phyloP scores from a whole-genome alignment of 768 basidiomycete species.

The Favolaschia claudopus region DNA sequence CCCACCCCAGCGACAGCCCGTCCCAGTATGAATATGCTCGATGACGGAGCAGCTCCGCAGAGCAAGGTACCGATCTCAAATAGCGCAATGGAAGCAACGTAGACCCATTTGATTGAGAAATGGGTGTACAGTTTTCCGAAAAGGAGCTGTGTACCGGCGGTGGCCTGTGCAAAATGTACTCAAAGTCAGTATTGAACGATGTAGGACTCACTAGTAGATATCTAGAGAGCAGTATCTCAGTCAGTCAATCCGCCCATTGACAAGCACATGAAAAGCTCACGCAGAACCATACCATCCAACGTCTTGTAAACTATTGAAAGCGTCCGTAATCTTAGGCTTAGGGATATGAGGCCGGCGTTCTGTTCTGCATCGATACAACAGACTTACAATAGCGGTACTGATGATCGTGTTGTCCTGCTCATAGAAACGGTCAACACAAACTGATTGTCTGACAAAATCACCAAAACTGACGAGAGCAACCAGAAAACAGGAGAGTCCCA shows the following conservation, averaged over 20 bases:
- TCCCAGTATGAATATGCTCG: background rate
- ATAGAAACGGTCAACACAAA: background rate
- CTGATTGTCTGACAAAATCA: background rate
- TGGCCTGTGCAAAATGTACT: conserved; percentile 8
- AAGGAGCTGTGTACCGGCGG: conserved; percentile 18
- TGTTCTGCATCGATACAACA: background rate
- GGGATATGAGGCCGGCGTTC: background rate
- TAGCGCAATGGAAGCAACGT: background rate
- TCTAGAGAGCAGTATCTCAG: no score
- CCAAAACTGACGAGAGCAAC: conserved; percentile 17
- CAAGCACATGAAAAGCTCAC: background rate
- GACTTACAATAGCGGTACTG: conserved; percentile 17
- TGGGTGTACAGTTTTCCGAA: conserved; percentile 15
- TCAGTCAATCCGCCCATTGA: background rate
- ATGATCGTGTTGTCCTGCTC: background rate
- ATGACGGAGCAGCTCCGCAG: background rate
- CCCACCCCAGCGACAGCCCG: no score
- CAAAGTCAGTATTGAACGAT: background rate
- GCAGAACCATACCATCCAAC: conserved; percentile 17
- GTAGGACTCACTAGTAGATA: conserved; percentile 12
- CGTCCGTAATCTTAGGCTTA: conserved; percentile 18
- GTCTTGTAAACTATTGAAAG: conserved; percentile 4
- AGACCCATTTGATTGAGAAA: background rate
- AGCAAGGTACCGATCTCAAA: background rate
- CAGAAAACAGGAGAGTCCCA: conserved; percentile 15